Evolutionary conservation across 2,329 filamentous ascomycete species (phyloP).

Genomic region (Nemania sp.): DNA sequence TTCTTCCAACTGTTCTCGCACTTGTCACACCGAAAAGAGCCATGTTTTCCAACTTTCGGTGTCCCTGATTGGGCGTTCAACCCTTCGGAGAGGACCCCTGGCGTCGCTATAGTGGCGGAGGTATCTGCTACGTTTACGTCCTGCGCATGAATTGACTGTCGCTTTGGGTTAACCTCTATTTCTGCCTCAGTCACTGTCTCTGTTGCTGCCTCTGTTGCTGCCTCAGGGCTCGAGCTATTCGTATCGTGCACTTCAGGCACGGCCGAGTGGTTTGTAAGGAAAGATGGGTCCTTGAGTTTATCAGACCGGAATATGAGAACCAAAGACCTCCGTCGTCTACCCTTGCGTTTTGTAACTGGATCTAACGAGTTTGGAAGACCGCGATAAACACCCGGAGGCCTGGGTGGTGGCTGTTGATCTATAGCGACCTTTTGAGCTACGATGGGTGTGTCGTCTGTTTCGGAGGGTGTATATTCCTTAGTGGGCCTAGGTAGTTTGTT

Average conservation of each 20-base stretch:
- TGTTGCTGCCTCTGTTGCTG: neutral
- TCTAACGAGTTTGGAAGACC: slow-evolving; percentile 48
- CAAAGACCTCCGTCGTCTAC: slow-evolving; percentile 49
- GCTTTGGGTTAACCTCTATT: neutral
- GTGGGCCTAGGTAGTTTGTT: neutral
- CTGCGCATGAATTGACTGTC: neutral
- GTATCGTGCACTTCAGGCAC: neutral
- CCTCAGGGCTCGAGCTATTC: neutral
- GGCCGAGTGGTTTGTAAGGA: slow-evolving; percentile 25
- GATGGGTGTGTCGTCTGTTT: neutral
- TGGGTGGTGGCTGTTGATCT: slow-evolving; percentile 20
- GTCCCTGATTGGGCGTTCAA: neutral
- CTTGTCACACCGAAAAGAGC: slow-evolving; percentile 61
- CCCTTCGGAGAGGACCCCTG: slow-evolving; percentile 20
- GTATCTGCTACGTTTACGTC: slow-evolving; percentile 6
- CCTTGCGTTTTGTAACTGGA: slow-evolving; percentile 43
- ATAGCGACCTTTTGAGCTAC: neutral
- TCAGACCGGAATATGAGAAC: slow-evolving; percentile 49
- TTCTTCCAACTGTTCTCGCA: slow-evolving; percentile 70
- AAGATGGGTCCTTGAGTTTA: slow-evolving; percentile 45
- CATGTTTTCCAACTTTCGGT: slow-evolving; percentile 28
- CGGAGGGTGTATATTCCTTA: slow-evolving; percentile 6
- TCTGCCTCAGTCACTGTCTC: too few species aligned
- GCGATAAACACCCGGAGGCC: slow-evolving; percentile 46
- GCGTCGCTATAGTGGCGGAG: slow-evolving; percentile 20